Evolutionary conservation across 2,329 filamentous ascomycete genomes (phyloP), one percentile per base, ranked within the genome.

Genomic region (Sordariomycetes sp.): DNA sequence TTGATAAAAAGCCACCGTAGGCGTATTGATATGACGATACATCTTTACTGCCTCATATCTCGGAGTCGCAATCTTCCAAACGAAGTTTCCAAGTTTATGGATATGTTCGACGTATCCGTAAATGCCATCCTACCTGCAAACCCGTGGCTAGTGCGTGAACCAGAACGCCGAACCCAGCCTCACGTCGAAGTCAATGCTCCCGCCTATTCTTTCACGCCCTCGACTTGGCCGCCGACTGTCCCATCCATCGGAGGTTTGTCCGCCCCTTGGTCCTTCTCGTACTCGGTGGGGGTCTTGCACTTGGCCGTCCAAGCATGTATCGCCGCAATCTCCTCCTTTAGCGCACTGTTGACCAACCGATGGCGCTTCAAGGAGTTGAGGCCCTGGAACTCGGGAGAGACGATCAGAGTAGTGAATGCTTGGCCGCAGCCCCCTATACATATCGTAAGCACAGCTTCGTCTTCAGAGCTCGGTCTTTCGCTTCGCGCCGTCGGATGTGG

Each of bases 281-380:
- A 94, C 64, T 95, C 86, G 49, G 87, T 85, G 1, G 86, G 85
- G 8, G 88, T 95, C 64, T 87, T 83, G 57, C 88, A 94, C 62
- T 87, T 93, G 19, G 87, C 86, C 36, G 86, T 93, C 88, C 88
- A 95, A 25, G 88, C 88, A 64, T 95, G 88, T 47, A 95, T 94
- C 43, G 74, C 75, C 12, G 85, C 84, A 55, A 95, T 94, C 63
- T 95, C 87, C 30, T 80, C 74, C 64, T 87, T 90, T 47, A 95
- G 68, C 5, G 79, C 78, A 12, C 72, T 72, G 60, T 95, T 94
- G 47, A 94, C 87, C 42, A 93, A 70, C 28, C 88, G 79, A 60
- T 94, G 86, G 37, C 88, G 75, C 54, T 86, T 86, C 38, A 95
- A 75, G 34, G 84, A 84, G 51, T 66, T 82, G 57, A 83, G 81